Evolutionary conservation across 768 basidiomycete species (phyloP).

Genomic region (Kwoniella mangroviensis): DNA sequence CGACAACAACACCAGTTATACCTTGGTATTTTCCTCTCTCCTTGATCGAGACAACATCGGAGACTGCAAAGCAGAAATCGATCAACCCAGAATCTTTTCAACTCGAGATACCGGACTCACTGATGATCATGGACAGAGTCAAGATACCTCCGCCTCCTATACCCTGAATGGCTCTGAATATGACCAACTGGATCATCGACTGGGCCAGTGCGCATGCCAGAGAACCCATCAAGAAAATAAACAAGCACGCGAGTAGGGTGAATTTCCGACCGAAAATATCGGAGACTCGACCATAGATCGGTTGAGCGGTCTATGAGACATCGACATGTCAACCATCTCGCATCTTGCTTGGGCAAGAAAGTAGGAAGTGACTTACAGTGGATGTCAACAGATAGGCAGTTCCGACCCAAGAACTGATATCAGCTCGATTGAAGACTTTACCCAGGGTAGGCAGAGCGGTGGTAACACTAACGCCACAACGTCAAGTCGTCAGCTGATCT

Average conservation of each 20-base stretch:
- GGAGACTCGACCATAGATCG: slow-evolving; percentile 58
- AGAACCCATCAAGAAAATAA: slow-evolving; percentile 70
- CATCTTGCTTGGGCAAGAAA: neutral
- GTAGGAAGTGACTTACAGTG: slow-evolving; percentile 31
- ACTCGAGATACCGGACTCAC: slow-evolving; percentile 45
- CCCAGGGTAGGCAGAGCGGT: slow-evolving; percentile 77
- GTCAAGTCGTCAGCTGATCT: neutral
- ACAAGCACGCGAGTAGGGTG: slow-evolving; percentile 66
- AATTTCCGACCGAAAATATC: slow-evolving; percentile 65
- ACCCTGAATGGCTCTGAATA: slow-evolving; percentile 71
- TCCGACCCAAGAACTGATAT: slow-evolving; percentile 72
- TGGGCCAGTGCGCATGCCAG: slow-evolving; percentile 69
- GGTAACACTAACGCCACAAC: slow-evolving; percentile 60
- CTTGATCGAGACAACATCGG: slow-evolving; percentile 72
- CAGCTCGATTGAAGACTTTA: slow-evolving; percentile 68
- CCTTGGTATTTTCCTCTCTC: slow-evolving; percentile 74
- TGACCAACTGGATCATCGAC: slow-evolving; percentile 70
- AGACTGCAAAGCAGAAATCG: slow-evolving; percentile 48
- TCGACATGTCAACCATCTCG: neutral
- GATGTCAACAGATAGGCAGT: slow-evolving; percentile 71
- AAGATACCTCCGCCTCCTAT: slow-evolving; percentile 74
- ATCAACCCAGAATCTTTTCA: neutral
- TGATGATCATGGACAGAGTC: slow-evolving; percentile 72
- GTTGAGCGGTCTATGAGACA: slow-evolving; percentile 63
- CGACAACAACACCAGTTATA: slow-evolving; percentile 68